Percentiles rank a stretch among this genome's conserved stretches.
Evolutionary conservation across 2,329 filamentous ascomycete species (phyloP).

Genomic region (Aureobasidium subglaciale): DNA sequence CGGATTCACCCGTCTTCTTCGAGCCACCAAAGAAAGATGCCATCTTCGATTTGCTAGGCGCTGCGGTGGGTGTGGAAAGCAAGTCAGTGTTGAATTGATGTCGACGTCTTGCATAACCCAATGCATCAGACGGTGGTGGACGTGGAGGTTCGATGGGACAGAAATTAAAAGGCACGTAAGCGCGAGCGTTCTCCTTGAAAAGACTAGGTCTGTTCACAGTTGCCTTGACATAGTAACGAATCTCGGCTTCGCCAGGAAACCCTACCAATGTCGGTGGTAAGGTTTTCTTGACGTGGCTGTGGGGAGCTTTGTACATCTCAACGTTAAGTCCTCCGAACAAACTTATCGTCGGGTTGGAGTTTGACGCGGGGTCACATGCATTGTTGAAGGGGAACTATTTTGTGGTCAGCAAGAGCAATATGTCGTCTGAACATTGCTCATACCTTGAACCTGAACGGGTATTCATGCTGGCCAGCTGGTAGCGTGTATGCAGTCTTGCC

Average conservation of each 20-base stretch:
- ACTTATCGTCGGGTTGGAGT: constrained; percentile 36
- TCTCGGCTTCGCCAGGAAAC: constrained; percentile 79
- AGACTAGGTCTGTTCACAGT: constrained; percentile 83
- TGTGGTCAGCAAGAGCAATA: neutral
- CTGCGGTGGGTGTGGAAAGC: constrained; percentile 18
- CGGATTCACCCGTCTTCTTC: constrained; percentile 23
- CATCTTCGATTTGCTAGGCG: constrained; percentile 41
- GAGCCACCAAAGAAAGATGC: constrained; percentile 51
- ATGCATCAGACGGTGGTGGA: constrained; percentile 58
- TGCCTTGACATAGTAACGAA: constrained; percentile 92
- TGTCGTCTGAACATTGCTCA: constrained; percentile 21
- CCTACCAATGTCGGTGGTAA: constrained; percentile 85
- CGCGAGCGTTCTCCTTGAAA: constrained; percentile 81
- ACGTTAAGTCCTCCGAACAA: constrained; percentile 36
- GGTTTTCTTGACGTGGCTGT: constrained; percentile 71
- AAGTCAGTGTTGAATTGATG: constrained; percentile 46
- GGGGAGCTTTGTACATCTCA: constrained; percentile 40
- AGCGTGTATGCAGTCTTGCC: constrained; percentile 48
- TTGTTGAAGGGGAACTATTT: constrained; percentile 59
- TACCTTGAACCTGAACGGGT: constrained; percentile 72
- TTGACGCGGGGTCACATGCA: constrained; percentile 47
- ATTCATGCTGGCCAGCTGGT: constrained; percentile 64
- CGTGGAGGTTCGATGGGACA: constrained; percentile 87
- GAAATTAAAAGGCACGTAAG: constrained; percentile 64
- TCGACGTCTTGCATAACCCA: constrained; percentile 73